These are phyloP conservation scores for Clavariopsis aquatica DNA, from an alignment of 495 filamentous ascomycete genomes.

Conservation along the genomic window DNA sequence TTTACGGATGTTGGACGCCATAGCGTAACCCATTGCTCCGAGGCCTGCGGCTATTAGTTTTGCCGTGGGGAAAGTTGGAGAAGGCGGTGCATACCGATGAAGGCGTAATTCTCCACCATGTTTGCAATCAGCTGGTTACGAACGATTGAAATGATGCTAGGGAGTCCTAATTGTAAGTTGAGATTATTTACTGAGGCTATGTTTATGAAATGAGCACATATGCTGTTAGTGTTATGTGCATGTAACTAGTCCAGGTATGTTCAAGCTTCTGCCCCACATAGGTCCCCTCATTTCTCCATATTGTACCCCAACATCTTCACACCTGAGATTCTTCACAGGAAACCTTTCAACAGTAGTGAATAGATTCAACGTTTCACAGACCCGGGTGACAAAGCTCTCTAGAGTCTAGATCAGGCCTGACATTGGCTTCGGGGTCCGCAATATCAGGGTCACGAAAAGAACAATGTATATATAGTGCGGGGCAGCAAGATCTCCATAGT, in stretches of 20 bases:
- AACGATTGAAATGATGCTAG: background rate
- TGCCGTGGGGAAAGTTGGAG: background rate
- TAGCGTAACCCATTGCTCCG: slow-evolving; percentile 38
- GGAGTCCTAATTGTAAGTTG: background rate
- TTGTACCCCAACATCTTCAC: slow-evolving; percentile 9
- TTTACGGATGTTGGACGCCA: slow-evolving; percentile 32
- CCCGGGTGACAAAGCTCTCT: background rate
- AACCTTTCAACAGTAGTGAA: background rate
- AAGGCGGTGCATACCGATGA: slow-evolving; percentile 22
- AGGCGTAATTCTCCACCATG: slow-evolving; percentile 32
- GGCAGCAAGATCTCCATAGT: background rate
- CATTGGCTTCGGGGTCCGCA: background rate
- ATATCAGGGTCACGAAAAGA: too few relatives aligned
- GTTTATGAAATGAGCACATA: background rate
- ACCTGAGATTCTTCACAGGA: background rate
- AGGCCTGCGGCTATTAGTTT: slow-evolving; percentile 28
- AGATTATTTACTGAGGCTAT: background rate
- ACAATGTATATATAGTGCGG: slow-evolving; percentile 21
- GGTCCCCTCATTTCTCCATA: slow-evolving; percentile 20
- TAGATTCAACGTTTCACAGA: background rate
- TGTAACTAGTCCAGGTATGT: slow-evolving; percentile 10
- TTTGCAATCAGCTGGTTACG: background rate
- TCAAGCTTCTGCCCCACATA: slow-evolving; percentile 27
- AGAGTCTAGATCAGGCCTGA: background rate
- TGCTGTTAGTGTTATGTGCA: slow-evolving; percentile 8